Base-by-base conservation (phyloP, 1,139 yeast species). In the Zygoascus sp. region DNA sequence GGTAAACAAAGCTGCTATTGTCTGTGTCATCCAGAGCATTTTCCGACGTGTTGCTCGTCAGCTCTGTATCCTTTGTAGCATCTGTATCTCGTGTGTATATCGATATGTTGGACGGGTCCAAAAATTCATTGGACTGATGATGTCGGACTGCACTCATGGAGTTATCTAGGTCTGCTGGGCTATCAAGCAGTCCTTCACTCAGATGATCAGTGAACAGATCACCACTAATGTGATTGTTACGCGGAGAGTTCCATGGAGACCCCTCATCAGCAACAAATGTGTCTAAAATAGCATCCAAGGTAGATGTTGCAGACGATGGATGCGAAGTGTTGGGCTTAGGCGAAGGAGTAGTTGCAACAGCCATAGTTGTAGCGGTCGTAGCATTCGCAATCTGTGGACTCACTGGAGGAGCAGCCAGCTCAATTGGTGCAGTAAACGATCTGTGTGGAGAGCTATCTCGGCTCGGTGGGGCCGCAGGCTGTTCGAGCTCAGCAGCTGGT, bases 261-360 rank as follows among this genome's bases (percentile, higher is more conserved):
- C 37, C 25, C 7, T 28, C 25, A 7, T 40, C 42, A 10, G 16
- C 32, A n/a, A 51, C 59, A 45, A 58, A 58, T 1, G 54, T 36
- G 43, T 60, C 64, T 5, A 59, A 46, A n/a, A 58, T 58, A 8
- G 53, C 56, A 32, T 60, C 64, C 16, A 61, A 49, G 2, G 64
- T 59, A 1, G 64, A 61, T 2, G 61, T 55, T 1, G 64, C 58
- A n/a, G 58, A 53, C 2, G 55, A 48, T 16, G 41, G 45, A 22
- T 40, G 17, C 21, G 42, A 43, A 6, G 32, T 7, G 15, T 27
- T 21, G 7, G 37, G n/a, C 13, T 25, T 32, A 5, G 43, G 34
- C 15, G 34, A 21, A 2, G 42, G 39, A 15, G 45, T 46, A 13
- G 37, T 23, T 10, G 42, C 46, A 6, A 30, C 30, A 1, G 45